Evolutionary conservation across 73 alveolate genomes (phyloP).

Genomic region (Paramecium octaurelia): DNA sequence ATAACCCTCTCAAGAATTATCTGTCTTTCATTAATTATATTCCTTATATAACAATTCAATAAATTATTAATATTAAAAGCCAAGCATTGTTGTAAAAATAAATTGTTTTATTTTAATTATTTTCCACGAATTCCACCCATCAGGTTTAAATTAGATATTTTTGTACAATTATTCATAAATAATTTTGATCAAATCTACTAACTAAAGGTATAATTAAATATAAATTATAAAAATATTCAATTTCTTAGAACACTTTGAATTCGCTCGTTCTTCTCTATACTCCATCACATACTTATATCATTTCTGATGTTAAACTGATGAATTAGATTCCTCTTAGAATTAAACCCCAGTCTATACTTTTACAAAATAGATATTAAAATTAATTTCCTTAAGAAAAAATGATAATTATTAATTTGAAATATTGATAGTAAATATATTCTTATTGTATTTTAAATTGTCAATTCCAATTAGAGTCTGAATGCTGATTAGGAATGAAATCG

Average conservation of each 20-base stretch:
- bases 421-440: not conserved
- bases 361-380: no score
- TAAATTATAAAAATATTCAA: not conserved
- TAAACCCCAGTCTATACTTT: not conserved
- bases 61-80: not conserved
- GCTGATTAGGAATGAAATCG: not conserved
- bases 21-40: not conserved
- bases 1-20: not conserved
- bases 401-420: not conserved
- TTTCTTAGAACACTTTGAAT: not conserved
- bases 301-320: not conserved
- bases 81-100: not conserved
- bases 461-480: constrained; percentile 39
- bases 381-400: not conserved
- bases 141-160: not conserved
- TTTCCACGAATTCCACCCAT: not conserved
- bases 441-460: not conserved
- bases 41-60: not conserved
- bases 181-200: not conserved
- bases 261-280: not conserved
- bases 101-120: not conserved
- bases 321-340: not conserved
- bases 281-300: not conserved
- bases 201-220: not conserved
- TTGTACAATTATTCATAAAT: not conserved